Evolutionary conservation across 2,329 filamentous ascomycete genomes (phyloP).

Genomic region (Botrytis fabae): DNA sequence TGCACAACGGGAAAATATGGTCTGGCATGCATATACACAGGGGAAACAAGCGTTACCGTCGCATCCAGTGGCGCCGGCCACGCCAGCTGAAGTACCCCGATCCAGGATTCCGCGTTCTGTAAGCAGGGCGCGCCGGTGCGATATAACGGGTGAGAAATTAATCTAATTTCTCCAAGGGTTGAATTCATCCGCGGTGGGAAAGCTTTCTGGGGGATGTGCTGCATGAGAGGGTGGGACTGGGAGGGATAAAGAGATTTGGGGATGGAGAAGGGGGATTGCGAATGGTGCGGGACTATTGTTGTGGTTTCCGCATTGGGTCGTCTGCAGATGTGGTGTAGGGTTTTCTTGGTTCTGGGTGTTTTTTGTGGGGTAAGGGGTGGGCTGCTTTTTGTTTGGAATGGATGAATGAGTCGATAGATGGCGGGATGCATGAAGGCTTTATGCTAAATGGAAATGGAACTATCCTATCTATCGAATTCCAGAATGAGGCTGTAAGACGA

Average conservation of each 20-base stretch:
- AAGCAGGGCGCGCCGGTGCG: constrained; percentile 1
- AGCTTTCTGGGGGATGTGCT: neutral
- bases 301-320: neutral
- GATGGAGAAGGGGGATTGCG: neutral
- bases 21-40: neutral
- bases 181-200: neutral
- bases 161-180: neutral
- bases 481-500: neutral
- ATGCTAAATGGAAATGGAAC: neutral
- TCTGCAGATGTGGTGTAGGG: neutral
- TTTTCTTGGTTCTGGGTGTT: neutral
- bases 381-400: neutral
- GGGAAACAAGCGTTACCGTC: neutral
- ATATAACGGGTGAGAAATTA: neutral
- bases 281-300: constrained; percentile 3
- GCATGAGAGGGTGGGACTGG: neutral
- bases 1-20: neutral
- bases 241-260: neutral
- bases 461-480: neutral
- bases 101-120: neutral
- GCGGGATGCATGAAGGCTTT: neutral
- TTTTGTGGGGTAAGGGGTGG: neutral
- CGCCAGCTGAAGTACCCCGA: neutral
- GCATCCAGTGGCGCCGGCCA: neutral
- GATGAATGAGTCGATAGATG: too few relatives aligned